phyloP scores from a whole-genome alignment of 352 stramenopile genomes.

The Phytophthora litchii region DNA sequence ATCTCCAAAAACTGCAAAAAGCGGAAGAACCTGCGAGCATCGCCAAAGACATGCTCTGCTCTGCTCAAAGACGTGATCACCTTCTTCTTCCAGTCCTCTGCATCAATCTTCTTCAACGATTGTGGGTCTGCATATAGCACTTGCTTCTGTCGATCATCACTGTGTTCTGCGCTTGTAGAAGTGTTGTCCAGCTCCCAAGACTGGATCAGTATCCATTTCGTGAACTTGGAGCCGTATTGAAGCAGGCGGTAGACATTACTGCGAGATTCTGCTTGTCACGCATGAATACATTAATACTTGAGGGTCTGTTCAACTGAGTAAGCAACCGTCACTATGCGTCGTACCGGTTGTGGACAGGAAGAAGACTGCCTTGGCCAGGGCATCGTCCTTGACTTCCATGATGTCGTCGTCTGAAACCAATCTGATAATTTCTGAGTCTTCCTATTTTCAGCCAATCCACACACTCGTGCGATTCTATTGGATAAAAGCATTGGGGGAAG shows the following conservation, averaged over 20 bases:
- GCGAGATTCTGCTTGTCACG: slow-evolving; percentile 47
- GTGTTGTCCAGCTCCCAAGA: slow-evolving; percentile 22
- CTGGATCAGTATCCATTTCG: slow-evolving; percentile 50
- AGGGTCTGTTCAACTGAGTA: not conserved
- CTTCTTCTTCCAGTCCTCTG: slow-evolving; percentile 21
- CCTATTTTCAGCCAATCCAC: slow-evolving; percentile 2
- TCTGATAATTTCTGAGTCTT: slow-evolving; percentile 5
- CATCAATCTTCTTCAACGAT: slow-evolving; percentile 2
- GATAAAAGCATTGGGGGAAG: slow-evolving; percentile 6
- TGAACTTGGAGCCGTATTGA: slow-evolving; percentile 67
- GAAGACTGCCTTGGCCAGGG: slow-evolving; percentile 45
- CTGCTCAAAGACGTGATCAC: slow-evolving; percentile 33
- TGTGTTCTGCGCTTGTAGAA: not conserved
- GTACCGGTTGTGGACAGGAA: slow-evolving; percentile 61
- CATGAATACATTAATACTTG: not conserved
- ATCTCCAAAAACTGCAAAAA: slow-evolving; percentile 76
- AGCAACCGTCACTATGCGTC: not conserved
- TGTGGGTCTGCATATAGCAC: not conserved
- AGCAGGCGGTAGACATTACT: slow-evolving; percentile 68
- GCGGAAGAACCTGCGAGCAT: slow-evolving; percentile 64
- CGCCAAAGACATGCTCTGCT: slow-evolving; percentile 57
- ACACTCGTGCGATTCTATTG: not conserved
- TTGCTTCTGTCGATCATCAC: not conserved
- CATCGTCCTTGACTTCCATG: slow-evolving; percentile 38
- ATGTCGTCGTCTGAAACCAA: too few species aligned